Conservation (phyloP, 257 asterid species). For the Primulina huaijiensis region DNA sequence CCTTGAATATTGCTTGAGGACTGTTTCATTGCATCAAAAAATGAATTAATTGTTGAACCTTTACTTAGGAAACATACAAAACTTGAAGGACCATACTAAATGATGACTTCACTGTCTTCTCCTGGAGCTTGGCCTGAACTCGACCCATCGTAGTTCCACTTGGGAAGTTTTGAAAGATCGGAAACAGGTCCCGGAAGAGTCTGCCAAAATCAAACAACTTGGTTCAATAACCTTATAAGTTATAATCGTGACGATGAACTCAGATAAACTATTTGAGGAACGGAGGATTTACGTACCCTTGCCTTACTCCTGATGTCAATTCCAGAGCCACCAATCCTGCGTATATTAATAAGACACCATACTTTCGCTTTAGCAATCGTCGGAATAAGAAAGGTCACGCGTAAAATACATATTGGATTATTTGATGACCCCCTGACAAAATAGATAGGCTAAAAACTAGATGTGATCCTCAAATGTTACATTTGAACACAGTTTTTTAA, state of each 20-base stretch:
- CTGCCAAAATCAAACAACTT: slow-evolving; percentile 14
- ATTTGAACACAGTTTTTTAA: too few relatives aligned
- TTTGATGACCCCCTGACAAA: neutral
- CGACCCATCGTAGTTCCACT: slow-evolving; percentile 35
- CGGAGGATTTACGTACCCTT: slow-evolving; percentile 17
- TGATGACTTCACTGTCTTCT: slow-evolving; percentile 32
- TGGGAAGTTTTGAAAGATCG: slow-evolving; percentile 27
- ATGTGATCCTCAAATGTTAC: neutral
- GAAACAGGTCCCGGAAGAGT: slow-evolving; percentile 21
- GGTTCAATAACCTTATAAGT: neutral
- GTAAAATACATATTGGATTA: neutral
- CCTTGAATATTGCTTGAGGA: slow-evolving; percentile 58
- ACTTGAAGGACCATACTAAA: slow-evolving; percentile 17
- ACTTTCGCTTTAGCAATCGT: neutral
- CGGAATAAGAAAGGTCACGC: neutral
- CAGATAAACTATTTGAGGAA: neutral
- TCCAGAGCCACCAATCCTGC: slow-evolving; percentile 35
- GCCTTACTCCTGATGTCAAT: slow-evolving; percentile 32
- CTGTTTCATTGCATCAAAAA: slow-evolving; percentile 25
- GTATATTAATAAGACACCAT: neutral
- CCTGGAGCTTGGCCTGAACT: slow-evolving; percentile 38
- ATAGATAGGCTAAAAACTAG: neutral
- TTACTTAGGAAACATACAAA: neutral
- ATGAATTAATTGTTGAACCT: neutral
- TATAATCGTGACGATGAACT: too few relatives aligned